Base-by-base conservation (phyloP, 1,284 basidiomycete species). In the Agroathelia rolfsii region DNA sequence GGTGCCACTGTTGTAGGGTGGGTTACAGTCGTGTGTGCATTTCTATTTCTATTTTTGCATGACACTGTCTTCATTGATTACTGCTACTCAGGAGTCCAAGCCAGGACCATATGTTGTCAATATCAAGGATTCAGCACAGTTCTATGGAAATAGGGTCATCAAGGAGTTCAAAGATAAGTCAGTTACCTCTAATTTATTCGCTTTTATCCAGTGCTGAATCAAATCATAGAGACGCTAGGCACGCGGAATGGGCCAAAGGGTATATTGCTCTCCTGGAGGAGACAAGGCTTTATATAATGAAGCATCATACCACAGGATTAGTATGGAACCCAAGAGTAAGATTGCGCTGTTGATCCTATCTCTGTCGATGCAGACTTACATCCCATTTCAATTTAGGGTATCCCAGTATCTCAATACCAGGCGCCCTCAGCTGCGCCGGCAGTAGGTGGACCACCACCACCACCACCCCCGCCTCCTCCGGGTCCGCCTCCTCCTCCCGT, bases 81-180 rank as follows among this genome's bases (percentile, higher is more conserved):
- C 21, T 22, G 22, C 16, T 23, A 32, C 30, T 21, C 45, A 92
- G 86, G 70, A 77, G 41, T 70, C 76, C 11, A 89, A 87, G 50
- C 94, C 95, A 0, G 88, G 72, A 4, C 77, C 85, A 9, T 85
- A 74, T 46, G 67, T 97, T n/a, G 62, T 59, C 9, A 88, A 94
- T 33, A 76, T 85, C 58, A 94, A 86, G 58, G 90, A 97, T 33
- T 76, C 87, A 6, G 75, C 84, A 5, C 72, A 81, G 49, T 98
- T 93, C 61, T 98, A 92, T 56, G 79, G 80, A 9, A 90, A 96
- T 53, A 76, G 83, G 36, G 74, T 97, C 30, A 79, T 94, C 57
- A 93, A 94, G 58, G 88, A 94, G 44, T 86, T 71, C 68, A 97
- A 90, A 58, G 86, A 92, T 9, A 86, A 84, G 88, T 89, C 40